These are phyloP conservation scores for Schizochytrium sp. DNA, from an alignment of 108 stramenopile species.

Conservation along the genomic window DNA sequence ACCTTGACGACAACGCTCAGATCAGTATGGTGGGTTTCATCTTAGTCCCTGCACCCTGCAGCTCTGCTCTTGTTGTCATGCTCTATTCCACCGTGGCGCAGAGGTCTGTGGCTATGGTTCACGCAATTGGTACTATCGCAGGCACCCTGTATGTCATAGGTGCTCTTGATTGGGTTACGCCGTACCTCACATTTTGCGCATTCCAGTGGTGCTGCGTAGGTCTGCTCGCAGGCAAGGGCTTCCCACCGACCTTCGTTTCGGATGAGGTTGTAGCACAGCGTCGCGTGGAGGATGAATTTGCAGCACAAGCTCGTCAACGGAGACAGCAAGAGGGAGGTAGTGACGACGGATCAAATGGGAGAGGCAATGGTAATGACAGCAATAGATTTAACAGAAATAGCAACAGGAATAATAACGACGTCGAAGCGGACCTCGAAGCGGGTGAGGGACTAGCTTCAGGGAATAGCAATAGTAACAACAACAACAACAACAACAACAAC, in stretches of 20 bases:
- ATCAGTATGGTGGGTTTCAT: conserved; percentile 31
- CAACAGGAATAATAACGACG: neutral
- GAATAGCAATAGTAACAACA: neutral
- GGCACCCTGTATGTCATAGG: conserved; percentile 14
- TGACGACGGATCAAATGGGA: neutral
- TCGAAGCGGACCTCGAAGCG: neutral
- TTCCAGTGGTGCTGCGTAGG: neutral
- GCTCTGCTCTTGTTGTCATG: neutral
- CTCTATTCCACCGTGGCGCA: conserved; percentile 29
- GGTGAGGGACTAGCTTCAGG: neutral
- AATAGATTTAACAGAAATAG: neutral
- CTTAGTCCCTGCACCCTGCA: conserved; percentile 17
- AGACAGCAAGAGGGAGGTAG: neutral
- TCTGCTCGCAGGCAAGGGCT: neutral
- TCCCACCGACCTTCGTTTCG: conserved; percentile 36
- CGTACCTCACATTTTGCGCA: conserved; percentile 29
- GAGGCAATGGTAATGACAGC: neutral
- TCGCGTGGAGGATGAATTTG: neutral
- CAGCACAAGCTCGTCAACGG: neutral
- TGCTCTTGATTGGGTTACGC: conserved; percentile 7
- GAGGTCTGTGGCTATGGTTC: neutral
- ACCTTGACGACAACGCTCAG: neutral
- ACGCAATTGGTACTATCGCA: neutral
- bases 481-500: neutral
- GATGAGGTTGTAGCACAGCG: conserved; percentile 30